Evolutionary conservation across 345 rosid species (phyloP).

Genomic region (Eucalyptus cloeziana): DNA sequence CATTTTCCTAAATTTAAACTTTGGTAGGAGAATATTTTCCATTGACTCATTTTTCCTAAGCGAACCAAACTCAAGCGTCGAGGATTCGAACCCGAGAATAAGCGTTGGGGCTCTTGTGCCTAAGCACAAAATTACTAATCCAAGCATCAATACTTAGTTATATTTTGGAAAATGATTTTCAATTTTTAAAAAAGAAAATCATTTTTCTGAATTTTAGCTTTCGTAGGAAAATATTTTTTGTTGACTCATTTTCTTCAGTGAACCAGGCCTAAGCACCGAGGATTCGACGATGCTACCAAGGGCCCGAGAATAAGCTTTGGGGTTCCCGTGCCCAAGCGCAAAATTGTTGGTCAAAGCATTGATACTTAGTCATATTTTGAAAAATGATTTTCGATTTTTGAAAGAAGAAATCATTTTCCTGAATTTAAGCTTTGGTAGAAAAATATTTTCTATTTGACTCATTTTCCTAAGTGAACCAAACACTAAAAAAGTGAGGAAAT

Average conservation of each 20-base stretch:
- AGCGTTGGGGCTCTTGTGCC: background rate
- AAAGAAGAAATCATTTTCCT: too few relatives aligned
- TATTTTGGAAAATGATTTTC: background rate
- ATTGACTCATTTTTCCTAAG: background rate
- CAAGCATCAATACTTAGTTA: background rate
- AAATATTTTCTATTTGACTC: background rate
- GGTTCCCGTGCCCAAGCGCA: fast-evolving
- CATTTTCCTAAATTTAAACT: background rate
- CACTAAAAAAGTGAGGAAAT: background rate
- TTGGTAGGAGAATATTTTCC: background rate
- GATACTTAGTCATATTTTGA: too few relatives aligned
- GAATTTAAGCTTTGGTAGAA: background rate
- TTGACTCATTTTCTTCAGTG: background rate
- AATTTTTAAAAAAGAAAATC: background rate
- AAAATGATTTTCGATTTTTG: too few relatives aligned
- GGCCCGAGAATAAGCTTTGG: background rate
- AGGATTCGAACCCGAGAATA: background rate
- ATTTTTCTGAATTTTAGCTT: background rate
- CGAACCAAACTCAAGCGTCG: background rate
- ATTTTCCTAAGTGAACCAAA: background rate
- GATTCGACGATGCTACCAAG: fast-evolving
- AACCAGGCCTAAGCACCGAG: background rate
- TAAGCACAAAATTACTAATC: background rate
- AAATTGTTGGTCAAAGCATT: background rate
- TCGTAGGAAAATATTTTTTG: background rate